Evolutionary conservation across 441 rosid genomes (phyloP).

Genomic region (Raphanus hybrid): DNA sequence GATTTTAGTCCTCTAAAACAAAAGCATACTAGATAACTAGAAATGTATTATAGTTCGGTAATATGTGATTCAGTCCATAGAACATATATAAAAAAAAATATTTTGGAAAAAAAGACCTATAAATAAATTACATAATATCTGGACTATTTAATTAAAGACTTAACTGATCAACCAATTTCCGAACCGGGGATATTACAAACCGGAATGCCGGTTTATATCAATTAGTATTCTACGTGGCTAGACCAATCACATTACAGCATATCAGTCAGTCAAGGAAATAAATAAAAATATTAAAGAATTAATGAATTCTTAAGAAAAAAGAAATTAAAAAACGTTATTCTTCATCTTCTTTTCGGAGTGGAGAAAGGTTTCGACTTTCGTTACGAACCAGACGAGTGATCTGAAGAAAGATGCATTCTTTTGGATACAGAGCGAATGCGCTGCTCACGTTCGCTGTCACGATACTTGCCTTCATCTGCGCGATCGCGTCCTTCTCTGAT

Average conservation of each 20-base stretch:
- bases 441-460: conserved; percentile 42
- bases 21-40: too few species aligned
- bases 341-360: not conserved
- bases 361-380: not conserved
- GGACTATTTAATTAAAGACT: not conserved
- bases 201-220: conserved; percentile 4
- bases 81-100: too few species aligned
- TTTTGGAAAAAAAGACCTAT: too few species aligned
- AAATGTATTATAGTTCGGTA: too few species aligned
- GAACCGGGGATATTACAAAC: not conserved
- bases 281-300: not conserved
- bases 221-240: conserved; percentile 13
- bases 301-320: not conserved
- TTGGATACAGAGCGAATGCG: conserved; percentile 82
- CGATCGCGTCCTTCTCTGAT: conserved; percentile 76
- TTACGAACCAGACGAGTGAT: not conserved
- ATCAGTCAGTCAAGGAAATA: conserved; percentile 3
- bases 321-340: not conserved
- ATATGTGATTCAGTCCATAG: too few species aligned
- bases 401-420: conserved; percentile 64
- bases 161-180: not conserved
- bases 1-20: too few species aligned
- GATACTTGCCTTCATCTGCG: conserved; percentile 76
- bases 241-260: not conserved
- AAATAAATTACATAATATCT: too few species aligned